Percentiles rank a stretch among this genome's conserved stretches.
Conservation (phyloP, 331 rosid genomes). For the Cucumis variabilis region DNA sequence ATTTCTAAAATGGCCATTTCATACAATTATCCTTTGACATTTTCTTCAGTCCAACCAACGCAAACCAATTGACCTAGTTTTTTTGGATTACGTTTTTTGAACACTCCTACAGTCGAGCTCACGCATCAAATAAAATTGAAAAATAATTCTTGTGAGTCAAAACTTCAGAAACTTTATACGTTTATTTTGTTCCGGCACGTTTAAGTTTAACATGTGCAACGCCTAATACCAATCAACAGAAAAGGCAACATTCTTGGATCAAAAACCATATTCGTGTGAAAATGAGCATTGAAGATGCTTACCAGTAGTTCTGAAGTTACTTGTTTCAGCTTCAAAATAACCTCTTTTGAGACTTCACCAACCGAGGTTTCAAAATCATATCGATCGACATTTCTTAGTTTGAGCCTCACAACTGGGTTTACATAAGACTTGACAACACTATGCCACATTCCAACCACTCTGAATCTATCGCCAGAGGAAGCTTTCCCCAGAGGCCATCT, state of each 20-base stretch:
- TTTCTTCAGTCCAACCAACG: no score
- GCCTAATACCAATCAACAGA: not conserved
- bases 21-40: no score
- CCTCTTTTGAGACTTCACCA: constrained; percentile 51
- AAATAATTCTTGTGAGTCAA: no score
- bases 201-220: no score
- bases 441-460: constrained; percentile 54
- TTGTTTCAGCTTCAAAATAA: constrained; percentile 43
- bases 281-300: not conserved
- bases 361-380: constrained; percentile 44
- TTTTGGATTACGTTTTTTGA: no score
- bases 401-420: constrained; percentile 46
- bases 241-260: not conserved
- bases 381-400: constrained; percentile 53
- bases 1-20: no score
- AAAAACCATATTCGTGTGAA: not conserved
- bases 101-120: no score
- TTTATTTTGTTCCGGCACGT: no score
- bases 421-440: constrained; percentile 38
- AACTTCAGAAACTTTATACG: no score
- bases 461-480: constrained; percentile 46
- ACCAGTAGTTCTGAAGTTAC: constrained; percentile 45
- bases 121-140: no score
- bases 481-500: constrained; percentile 65
- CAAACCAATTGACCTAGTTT: no score